Conservation (phyloP, 345 rosid species). For the Eucalyptus erythrocorys region DNA sequence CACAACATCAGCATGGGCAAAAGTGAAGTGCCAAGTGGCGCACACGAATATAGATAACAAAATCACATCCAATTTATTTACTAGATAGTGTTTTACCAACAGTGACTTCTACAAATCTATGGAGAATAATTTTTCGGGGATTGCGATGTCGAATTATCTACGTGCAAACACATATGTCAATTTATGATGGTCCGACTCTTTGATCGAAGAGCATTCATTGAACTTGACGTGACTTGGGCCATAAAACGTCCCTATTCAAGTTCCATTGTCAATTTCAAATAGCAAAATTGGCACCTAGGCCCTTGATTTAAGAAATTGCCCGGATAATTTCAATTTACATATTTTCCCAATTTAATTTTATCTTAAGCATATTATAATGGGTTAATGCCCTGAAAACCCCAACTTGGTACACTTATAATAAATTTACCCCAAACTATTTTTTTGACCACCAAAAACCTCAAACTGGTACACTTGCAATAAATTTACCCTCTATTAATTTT, state of each 20-base stretch:
- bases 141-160: not conserved
- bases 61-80: not conserved
- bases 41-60: too few species aligned
- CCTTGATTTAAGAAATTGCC: not conserved
- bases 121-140: not conserved
- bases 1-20: not conserved
- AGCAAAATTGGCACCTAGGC: not conserved
- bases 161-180: not conserved
- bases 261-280: not conserved
- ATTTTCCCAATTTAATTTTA: not conserved
- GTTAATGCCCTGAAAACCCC: too few species aligned
- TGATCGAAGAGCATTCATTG: not conserved
- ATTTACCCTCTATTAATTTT: too few species aligned
- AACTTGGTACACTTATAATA: too few species aligned
- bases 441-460: too few species aligned
- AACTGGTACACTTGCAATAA: too few species aligned
- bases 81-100: fast-evolving
- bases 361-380: not conserved
- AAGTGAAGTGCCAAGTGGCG: too few species aligned
- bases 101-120: not conserved
- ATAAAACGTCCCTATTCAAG: not conserved
- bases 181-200: not conserved
- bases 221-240: not conserved
- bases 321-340: not conserved
- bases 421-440: too few species aligned